These are phyloP conservation scores for Zymoseptoria brevis DNA, from an alignment of 2,329 filamentous ascomycete genomes.

Conservation along the genomic window DNA sequence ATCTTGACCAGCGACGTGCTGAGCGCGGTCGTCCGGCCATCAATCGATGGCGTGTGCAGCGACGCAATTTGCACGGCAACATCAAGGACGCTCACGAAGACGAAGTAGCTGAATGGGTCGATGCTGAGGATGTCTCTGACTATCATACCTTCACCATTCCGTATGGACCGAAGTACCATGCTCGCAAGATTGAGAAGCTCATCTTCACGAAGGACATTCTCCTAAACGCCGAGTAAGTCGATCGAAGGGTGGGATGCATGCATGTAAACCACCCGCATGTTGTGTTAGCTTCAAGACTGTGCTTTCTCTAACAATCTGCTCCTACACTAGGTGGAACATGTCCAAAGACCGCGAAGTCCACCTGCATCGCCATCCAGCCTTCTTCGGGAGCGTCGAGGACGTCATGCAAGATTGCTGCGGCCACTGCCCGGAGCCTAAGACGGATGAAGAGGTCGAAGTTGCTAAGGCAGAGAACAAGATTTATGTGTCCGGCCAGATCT, in stretches of 20 bases:
- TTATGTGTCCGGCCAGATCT: conserved; percentile 65
- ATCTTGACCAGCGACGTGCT: conserved; percentile 59
- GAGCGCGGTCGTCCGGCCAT: conserved; percentile 63
- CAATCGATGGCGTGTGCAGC: conserved; percentile 35
- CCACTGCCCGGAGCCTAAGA: conserved; percentile 61
- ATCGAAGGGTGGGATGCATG: too few species aligned
- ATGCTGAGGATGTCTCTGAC: conserved; percentile 65
- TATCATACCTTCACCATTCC: conserved; percentile 63
- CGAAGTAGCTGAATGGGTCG: conserved; percentile 76
- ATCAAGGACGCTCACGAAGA: conserved; percentile 72
- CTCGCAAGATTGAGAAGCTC: conserved; percentile 70
- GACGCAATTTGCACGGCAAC: conserved; percentile 52
- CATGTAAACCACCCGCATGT: too few species aligned
- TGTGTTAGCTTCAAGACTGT: too few species aligned
- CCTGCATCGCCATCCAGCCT: conserved; percentile 76
- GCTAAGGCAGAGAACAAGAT: conserved; percentile 65
- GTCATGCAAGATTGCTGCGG: conserved; percentile 77
- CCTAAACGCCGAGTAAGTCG: conserved; percentile 59
- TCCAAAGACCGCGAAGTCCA: conserved; percentile 65
- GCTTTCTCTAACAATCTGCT: too few species aligned
- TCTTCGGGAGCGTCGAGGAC: conserved; percentile 69
- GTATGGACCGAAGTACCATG: conserved; percentile 49
- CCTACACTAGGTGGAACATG: conserved; percentile 56
- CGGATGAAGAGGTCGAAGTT: conserved; percentile 62
- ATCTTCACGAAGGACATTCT: conserved; percentile 74